phyloP scores from a whole-genome alignment of 2,329 filamentous ascomycete genomes.

The Elsinoe australis region DNA sequence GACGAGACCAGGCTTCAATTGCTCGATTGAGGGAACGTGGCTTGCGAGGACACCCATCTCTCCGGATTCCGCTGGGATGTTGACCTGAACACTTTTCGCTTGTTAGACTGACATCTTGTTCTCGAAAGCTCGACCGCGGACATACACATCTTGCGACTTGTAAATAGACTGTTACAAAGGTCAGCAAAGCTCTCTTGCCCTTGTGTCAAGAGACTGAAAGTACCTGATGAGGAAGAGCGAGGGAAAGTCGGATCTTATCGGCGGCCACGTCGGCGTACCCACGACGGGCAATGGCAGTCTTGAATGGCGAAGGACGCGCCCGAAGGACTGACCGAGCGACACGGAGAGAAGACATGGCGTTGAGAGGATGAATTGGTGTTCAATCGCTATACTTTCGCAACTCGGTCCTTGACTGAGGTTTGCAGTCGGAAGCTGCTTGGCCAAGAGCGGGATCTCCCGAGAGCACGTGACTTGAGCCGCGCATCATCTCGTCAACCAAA shows the following conservation, averaged over 20 bases:
- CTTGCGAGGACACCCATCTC: slow-evolving; percentile 99
- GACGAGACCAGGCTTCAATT: slow-evolving; percentile 92
- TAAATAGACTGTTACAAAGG: slow-evolving; percentile 51
- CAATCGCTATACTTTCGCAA: slow-evolving; percentile 2
- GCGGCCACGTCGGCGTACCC: slow-evolving; percentile 62
- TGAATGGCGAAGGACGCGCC: slow-evolving; percentile 69
- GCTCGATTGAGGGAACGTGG: slow-evolving; percentile 98
- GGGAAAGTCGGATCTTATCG: slow-evolving; percentile 84
- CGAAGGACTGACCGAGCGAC: slow-evolving; percentile 83
- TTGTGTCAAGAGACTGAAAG: slow-evolving; percentile 32
- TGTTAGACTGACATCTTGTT: slow-evolving; percentile 15
- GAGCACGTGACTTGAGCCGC: slow-evolving; percentile 12
- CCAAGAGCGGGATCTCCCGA: slow-evolving; percentile 1
- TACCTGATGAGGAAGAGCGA: slow-evolving; percentile 98
- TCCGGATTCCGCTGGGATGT: slow-evolving; percentile 94
- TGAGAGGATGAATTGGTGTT: slow-evolving; percentile 17
- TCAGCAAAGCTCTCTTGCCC: slow-evolving; percentile 21
- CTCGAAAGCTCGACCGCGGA: slow-evolving; percentile 23
- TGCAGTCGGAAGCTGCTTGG: slow-evolving; percentile 10
- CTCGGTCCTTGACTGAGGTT: slow-evolving; percentile 1
- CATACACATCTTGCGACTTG: slow-evolving; percentile 64
- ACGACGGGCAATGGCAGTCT: slow-evolving; percentile 63
- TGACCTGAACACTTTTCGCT: slow-evolving; percentile 82
- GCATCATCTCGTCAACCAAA: too few relatives aligned
- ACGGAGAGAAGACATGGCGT: slow-evolving; percentile 86